phyloP scores from a whole-genome alignment of 495 filamentous ascomycete species.

The Penicillium riverlandense region DNA sequence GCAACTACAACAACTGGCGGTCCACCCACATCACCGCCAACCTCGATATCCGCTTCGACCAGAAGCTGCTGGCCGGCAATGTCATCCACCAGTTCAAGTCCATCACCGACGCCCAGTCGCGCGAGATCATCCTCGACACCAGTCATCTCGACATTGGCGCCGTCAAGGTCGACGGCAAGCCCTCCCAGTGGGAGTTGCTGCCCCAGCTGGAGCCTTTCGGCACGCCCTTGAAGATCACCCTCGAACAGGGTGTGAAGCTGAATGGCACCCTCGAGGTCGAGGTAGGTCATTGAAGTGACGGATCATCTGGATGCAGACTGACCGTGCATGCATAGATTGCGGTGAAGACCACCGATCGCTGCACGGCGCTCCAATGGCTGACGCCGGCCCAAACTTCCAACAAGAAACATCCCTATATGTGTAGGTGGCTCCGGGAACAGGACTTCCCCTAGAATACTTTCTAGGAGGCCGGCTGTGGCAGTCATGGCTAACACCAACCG shows the following conservation, averaged over 20 bases:
- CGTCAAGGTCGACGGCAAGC: constrained; percentile 55
- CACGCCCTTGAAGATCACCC: constrained; percentile 64
- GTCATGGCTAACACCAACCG: too few species aligned
- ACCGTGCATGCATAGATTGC: constrained; percentile 31
- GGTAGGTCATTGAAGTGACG: constrained; percentile 28
- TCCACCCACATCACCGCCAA: constrained; percentile 75
- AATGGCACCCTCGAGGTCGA: constrained; percentile 57
- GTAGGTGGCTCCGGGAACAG: constrained; percentile 26
- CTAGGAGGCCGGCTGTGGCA: too few species aligned
- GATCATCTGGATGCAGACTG: too few species aligned
- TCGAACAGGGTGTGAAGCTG: constrained; percentile 55
- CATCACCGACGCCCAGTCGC: constrained; percentile 56
- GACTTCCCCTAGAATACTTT: too few species aligned
- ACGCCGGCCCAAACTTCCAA: constrained; percentile 85
- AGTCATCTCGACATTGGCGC: constrained; percentile 65
- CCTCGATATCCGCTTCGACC: constrained; percentile 74
- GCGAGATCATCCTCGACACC: constrained; percentile 80
- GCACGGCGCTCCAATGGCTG: constrained; percentile 91
- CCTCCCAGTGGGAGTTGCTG: constrained; percentile 61
- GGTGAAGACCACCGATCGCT: constrained; percentile 69
- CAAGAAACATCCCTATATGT: constrained; percentile 92
- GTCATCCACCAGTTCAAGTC: constrained; percentile 69
- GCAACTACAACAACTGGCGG: constrained; percentile 80
- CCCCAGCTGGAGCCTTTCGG: constrained; percentile 69
- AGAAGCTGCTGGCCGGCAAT: constrained; percentile 64